A percentile compares a stretch with the other conserved stretches of the same genome.
These are phyloP conservation scores for Craspedostauros australis DNA, from an alignment of 108 stramenopile genomes.

Conservation along the genomic window DNA sequence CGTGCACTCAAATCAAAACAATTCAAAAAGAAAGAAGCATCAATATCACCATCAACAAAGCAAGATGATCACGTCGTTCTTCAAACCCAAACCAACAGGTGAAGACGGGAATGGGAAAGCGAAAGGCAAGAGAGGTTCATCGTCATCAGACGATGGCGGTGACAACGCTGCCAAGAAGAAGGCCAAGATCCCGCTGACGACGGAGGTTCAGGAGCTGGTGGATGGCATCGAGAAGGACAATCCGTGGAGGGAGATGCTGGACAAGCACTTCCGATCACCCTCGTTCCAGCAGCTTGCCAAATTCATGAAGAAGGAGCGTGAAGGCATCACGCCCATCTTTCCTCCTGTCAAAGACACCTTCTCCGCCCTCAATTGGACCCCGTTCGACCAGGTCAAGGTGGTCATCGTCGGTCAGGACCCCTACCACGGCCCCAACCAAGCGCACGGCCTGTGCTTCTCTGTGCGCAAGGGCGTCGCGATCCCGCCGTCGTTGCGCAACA, in stretches of 20 bases:
- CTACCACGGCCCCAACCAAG: conserved; percentile 77
- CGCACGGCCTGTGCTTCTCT: conserved; percentile 78
- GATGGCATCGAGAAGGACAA: not conserved
- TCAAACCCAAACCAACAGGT: conserved; percentile 39
- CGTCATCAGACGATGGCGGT: not conserved
- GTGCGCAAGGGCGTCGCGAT: conserved; percentile 65
- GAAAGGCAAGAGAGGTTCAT: not conserved
- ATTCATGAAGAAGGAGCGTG: conserved; percentile 1
- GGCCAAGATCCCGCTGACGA: too few relatives aligned
- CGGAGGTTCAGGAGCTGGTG: not conserved
- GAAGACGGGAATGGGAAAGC: conserved; percentile 9
- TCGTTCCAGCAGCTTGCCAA: conserved; percentile 39
- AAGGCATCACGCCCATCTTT: conserved; percentile 45
- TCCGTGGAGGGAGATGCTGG: conserved; percentile 30
- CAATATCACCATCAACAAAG: too few relatives aligned
- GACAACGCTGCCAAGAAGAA: not conserved
- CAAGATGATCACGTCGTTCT: conserved; percentile 67
- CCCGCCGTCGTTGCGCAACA: conserved; percentile 92
- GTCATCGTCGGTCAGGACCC: conserved; percentile 87
- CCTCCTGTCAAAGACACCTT: conserved; percentile 80
- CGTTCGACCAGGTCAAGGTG: conserved; percentile 75
- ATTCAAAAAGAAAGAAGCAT: too few relatives aligned
- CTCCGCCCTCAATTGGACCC: conserved; percentile 86
- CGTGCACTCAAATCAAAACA: too few relatives aligned
- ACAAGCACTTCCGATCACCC: conserved; percentile 21